Conservation (phyloP, 257 asterid genomes). For the Primulina tabacum region DNA sequence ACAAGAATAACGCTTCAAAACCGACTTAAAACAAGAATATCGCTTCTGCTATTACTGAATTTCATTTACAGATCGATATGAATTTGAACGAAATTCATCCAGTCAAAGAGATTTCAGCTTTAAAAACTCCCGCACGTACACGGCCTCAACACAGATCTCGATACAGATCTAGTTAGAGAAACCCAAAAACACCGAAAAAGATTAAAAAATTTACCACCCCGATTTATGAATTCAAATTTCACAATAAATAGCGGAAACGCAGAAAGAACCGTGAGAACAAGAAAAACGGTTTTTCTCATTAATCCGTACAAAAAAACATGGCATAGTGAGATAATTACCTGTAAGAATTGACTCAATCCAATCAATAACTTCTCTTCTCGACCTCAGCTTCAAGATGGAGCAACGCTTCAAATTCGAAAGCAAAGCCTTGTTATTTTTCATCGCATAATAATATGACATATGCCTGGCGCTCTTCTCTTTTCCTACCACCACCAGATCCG, state of each 20-base stretch:
- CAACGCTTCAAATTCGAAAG: constrained; percentile 30
- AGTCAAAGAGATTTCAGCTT: neutral
- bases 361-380: constrained; percentile 68
- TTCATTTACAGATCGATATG: neutral
- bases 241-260: neutral
- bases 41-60: neutral
- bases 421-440: constrained; percentile 29
- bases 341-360: constrained; percentile 58
- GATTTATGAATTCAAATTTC: neutral
- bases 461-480: constrained; percentile 53
- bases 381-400: constrained; percentile 54
- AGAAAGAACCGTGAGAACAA: neutral
- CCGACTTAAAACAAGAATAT: neutral
- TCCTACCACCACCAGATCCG: constrained; percentile 79
- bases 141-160: neutral
- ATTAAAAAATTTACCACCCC: neutral
- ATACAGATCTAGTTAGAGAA: neutral
- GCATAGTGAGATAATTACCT: constrained; percentile 35
- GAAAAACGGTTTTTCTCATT: neutral
- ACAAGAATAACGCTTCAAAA: neutral
- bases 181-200: neutral
- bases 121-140: neutral
- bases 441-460: constrained; percentile 47
- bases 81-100: neutral
- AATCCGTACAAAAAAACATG: neutral